Evolutionary conservation across 306 rosid species (phyloP), one percentile per base, ranked within the genome.

Genomic region (Carpinus viminea): DNA sequence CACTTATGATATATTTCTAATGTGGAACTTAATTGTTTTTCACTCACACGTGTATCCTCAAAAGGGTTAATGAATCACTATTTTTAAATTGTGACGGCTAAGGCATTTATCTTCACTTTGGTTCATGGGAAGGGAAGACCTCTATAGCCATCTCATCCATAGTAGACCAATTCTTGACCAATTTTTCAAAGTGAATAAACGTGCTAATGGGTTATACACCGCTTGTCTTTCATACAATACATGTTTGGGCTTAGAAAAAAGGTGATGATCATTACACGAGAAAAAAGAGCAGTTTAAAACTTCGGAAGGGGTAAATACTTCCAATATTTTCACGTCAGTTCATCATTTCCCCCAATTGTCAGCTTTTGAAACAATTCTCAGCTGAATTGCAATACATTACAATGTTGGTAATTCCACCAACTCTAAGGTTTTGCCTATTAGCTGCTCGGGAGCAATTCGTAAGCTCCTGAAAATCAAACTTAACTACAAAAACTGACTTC

Each of bases 401-500:
- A 57, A 45, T 16, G 45, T 21, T 8, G 52, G 18, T 38, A 13
- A 72, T 72, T 18, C 17, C 21, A 28, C 20, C 7, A 26, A 26
- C 20, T 31, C 48, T 4, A 10, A 61, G 62, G 34, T 43, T 34
- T 9, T 62, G 51, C 36, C 59, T 51, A 52, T 41, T 62, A 57
- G 41, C 41, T 20, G 57, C 64, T 31, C 36, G 17, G 34, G 50
- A 72, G 13, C 54, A 55, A 66, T 38, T 28, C 73, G 24, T 47
- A 13, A 52, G 47, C 56, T 71, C 68, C 57, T 31, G 51, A 61
- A 73, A 55, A 46, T 75, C 52, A 3, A 57, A 64, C 61, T 8
- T 8, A 70, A 61, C 18, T 53, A 5, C 56, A 74, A 78, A 74
- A 60, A 8, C 48, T 31, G 56, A 51, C 36, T 66, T 56, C 12